These are phyloP conservation scores for Boechera retrofracta DNA, from an alignment of 345 rosid species.

Conservation along the genomic window DNA sequence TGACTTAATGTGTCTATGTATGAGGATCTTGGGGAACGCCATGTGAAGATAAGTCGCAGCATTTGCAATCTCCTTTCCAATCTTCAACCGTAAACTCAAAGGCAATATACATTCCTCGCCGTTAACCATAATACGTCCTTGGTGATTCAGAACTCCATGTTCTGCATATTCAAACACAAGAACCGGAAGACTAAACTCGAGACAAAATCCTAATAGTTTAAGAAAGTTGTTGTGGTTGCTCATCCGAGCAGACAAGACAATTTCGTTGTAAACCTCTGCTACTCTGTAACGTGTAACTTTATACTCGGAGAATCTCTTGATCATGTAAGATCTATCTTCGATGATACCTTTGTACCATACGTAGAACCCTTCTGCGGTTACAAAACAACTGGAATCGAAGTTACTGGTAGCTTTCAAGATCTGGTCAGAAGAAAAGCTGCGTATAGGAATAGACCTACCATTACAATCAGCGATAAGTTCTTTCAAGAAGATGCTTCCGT, in stretches of 20 bases:
- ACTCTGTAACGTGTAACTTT: not conserved
- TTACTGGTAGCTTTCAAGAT: constrained; percentile 1
- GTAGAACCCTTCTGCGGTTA: not conserved
- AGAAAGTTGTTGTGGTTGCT: constrained; percentile 30
- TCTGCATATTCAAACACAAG: constrained; percentile 28
- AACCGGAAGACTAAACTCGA: constrained; percentile 14
- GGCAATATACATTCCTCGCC: not conserved
- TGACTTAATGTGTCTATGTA: constrained; percentile 9
- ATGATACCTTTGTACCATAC: constrained; percentile 13
- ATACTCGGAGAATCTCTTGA: constrained; percentile 20
- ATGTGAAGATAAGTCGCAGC: constrained; percentile 31
- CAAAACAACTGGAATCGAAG: constrained; percentile 3
- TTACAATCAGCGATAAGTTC: constrained; percentile 13
- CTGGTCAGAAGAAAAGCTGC: not conserved
- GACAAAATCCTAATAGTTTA: constrained; percentile 10
- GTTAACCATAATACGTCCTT: not conserved
- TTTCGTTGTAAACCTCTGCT: not conserved
- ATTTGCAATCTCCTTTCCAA: constrained; percentile 24
- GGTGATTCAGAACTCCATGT: not conserved
- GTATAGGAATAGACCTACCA: constrained; percentile 21
- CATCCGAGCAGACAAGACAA: constrained; percentile 26
- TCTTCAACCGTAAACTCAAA: constrained; percentile 15
- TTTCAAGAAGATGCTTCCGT: constrained; percentile 13
- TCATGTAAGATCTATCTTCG: constrained; percentile 9
- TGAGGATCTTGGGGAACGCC: not conserved